phyloP scores from a whole-genome alignment of 1,284 basidiomycete species.

The Irpex rosettiformis region DNA sequence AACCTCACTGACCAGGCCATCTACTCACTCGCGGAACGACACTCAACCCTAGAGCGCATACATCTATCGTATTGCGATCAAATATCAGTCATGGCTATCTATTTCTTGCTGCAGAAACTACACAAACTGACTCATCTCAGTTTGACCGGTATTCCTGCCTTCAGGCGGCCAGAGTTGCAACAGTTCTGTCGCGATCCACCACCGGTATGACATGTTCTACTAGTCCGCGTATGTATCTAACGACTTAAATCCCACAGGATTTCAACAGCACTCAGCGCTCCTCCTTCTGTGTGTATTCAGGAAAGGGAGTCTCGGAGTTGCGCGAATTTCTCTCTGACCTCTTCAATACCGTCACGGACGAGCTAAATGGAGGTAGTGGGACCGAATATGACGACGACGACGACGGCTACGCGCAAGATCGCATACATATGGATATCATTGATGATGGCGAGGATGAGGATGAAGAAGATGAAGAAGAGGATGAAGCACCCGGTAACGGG shows the following conservation, averaged over 20 bases:
- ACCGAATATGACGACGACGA: slow-evolving; percentile 69
- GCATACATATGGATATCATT: slow-evolving; percentile 32
- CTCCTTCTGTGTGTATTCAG: slow-evolving; percentile 98
- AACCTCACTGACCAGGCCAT: slow-evolving; percentile 95
- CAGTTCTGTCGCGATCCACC: slow-evolving; percentile 90
- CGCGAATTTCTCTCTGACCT: slow-evolving; percentile 74
- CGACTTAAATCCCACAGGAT: slow-evolving; percentile 63
- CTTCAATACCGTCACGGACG: slow-evolving; percentile 69
- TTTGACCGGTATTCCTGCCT: slow-evolving; percentile 93
- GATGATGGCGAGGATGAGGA: slow-evolving; percentile 48
- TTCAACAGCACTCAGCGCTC: slow-evolving; percentile 89
- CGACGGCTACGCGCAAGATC: slow-evolving; percentile 2
- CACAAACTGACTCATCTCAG: slow-evolving; percentile 92
- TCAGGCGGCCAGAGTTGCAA: slow-evolving; percentile 84
- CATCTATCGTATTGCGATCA: slow-evolving; percentile 98
- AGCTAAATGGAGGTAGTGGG: slow-evolving; percentile 63
- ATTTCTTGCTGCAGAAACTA: slow-evolving; percentile 86
- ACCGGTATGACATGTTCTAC: slow-evolving; percentile 50
- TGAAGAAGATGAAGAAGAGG: slow-evolving; percentile 21
- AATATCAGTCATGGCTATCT: slow-evolving; percentile 88
- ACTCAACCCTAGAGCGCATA: slow-evolving; percentile 88
- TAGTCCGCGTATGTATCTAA: not conserved
- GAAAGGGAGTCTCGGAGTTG: slow-evolving; percentile 84
- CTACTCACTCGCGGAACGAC: slow-evolving; percentile 78
- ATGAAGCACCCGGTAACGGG: slow-evolving; percentile 1